Evolutionary conservation across 805 yeast species (phyloP).

Genomic region (Candida ovalis): DNA sequence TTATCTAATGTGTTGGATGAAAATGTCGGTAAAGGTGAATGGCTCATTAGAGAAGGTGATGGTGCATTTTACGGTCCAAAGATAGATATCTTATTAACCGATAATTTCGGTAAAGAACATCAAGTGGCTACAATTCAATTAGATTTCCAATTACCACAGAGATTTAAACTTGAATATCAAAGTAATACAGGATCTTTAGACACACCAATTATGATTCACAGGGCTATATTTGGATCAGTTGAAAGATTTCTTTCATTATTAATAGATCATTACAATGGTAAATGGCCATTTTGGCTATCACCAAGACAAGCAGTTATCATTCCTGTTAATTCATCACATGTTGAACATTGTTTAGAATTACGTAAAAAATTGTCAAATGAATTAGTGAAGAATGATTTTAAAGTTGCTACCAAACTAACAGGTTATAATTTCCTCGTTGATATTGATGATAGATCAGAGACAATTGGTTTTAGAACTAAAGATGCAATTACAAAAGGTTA

Average conservation of each 20-base stretch:
- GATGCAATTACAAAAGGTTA: slow-evolving; percentile 75
- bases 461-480: slow-evolving; percentile 76
- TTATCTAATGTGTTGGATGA: slow-evolving; percentile 56
- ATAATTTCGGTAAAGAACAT: slow-evolving; percentile 74
- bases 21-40: slow-evolving; percentile 43
- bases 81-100: slow-evolving; percentile 80
- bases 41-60: slow-evolving; percentile 85
- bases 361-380: slow-evolving; percentile 47
- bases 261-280: slow-evolving; percentile 85
- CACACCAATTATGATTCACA: slow-evolving; percentile 89
- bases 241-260: slow-evolving; percentile 90
- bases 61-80: slow-evolving; percentile 98
- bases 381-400: slow-evolving; percentile 25
- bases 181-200: slow-evolving; percentile 47
- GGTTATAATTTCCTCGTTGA: slow-evolving; percentile 69
- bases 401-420: slow-evolving; percentile 49
- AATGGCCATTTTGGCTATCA: slow-evolving; percentile 97
- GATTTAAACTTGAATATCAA: slow-evolving; percentile 72
- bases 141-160: slow-evolving; percentile 88
- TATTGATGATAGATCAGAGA: slow-evolving; percentile 67
- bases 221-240: slow-evolving; percentile 93
- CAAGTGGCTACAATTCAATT: slow-evolving; percentile 95
- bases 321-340: slow-evolving; percentile 69
- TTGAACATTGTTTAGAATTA: slow-evolving; percentile 48
- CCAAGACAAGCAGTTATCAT: slow-evolving; percentile 86